Evolutionary conservation across 257 asterid species (phyloP), one percentile per base, ranked within the genome.

Genomic region (Rubia yunnanensis): DNA sequence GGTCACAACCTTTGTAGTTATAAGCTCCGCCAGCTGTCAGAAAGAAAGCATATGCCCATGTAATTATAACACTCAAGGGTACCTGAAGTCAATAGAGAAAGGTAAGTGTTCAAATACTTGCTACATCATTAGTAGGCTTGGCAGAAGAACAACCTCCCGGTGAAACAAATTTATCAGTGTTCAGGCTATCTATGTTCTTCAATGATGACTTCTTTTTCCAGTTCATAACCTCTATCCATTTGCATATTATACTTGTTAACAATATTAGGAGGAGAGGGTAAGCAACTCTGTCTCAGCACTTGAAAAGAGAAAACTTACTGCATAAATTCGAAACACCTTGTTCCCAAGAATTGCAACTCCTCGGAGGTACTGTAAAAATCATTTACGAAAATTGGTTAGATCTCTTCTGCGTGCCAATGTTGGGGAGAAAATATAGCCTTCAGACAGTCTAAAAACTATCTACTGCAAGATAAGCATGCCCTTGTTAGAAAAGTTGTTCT

Each of bases 1-100:
- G 74, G 56, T 83, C 83, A 82, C 99, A 94, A 46, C 97, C 99
- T 80, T 85, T 86, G 66, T 76, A 88, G 78, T 90, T 90, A 74
- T 94, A 94, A 30, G 96, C 99, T 67, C 99, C 99, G 17, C 97
- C 95, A 66, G 97, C 87, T 8, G 99, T 94, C 76, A 94, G 81
- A 60, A 90, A 88, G 80, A 90, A 86, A 10, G 99, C 97, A 68
- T 90, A 94, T 26, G 89, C 87, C 99, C 99, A 94, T 81, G 85
- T 85, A 49, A 88, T 86, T 69, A 81, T 71, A 36, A 83, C 97
- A 64, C 99, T 90, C 64, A 90, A 74, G 62, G 97, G 99, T 34
- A 94, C 95, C 99, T 94, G 95, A 83, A 78, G 67, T 73, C 56
- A 61, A 44, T 3, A 44, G 20, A 44, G 52, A 44, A 44, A 44